phyloP scores from a whole-genome alignment of 2,329 filamentous ascomycete species.

The Botryosphaeria dothidea region DNA sequence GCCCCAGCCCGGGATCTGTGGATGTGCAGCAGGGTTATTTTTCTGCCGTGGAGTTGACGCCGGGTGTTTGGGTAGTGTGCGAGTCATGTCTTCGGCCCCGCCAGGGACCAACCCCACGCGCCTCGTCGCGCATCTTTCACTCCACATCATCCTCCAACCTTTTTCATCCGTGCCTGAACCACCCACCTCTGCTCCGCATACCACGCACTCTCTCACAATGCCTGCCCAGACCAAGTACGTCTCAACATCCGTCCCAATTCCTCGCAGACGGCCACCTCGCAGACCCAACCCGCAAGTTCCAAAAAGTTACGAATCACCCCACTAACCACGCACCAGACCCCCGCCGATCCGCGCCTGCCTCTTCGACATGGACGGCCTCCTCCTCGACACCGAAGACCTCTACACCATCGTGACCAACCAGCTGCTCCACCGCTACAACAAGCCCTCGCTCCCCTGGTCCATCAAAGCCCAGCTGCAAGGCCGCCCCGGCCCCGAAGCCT shows the following conservation, averaged over 20 bases:
- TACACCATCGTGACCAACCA: constrained; percentile 85
- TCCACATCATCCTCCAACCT: not conserved
- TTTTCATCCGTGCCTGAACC: not conserved
- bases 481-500: constrained; percentile 60
- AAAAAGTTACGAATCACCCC: too few relatives aligned
- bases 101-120: constrained; percentile 5
- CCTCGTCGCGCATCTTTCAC: not conserved
- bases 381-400: constrained; percentile 89
- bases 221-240: constrained; percentile 13
- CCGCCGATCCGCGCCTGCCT: constrained; percentile 75
- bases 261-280: not conserved
- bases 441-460: constrained; percentile 80
- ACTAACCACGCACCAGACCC: not conserved
- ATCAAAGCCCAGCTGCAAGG: constrained; percentile 88
- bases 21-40: not conserved
- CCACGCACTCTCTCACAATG: not conserved
- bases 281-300: not conserved
- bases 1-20: not conserved
- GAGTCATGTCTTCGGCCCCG: constrained; percentile 7
- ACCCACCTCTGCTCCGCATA: not conserved
- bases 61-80: not conserved
- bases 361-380: constrained; percentile 97
- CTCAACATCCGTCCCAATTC: not conserved
- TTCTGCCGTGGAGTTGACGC: not conserved
- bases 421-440: constrained; percentile 73